These are phyloP conservation scores for Spathaspora girioi DNA, from an alignment of 805 yeast species.

Conservation along the genomic window DNA sequence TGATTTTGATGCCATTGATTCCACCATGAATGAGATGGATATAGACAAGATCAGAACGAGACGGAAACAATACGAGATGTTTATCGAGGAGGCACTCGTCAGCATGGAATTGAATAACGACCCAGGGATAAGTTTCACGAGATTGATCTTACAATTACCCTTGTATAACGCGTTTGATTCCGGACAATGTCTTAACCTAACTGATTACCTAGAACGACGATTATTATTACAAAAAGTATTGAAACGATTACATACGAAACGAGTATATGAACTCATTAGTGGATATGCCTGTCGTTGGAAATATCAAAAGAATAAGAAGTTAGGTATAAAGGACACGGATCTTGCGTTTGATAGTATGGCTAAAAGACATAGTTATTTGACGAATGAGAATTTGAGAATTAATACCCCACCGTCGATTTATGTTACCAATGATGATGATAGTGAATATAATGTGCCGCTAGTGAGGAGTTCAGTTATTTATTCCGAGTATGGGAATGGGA, in stretches of 20 bases:
- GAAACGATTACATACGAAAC: constrained; percentile 37
- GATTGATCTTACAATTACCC: constrained; percentile 65
- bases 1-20: constrained; percentile 50
- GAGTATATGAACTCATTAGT: constrained; percentile 44
- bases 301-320: constrained; percentile 27
- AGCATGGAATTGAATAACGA: constrained; percentile 55
- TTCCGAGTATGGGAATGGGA: neutral
- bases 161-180: constrained; percentile 74
- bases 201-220: constrained; percentile 64
- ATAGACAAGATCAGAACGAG: constrained; percentile 51
- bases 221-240: constrained; percentile 56
- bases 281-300: constrained; percentile 48
- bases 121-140: constrained; percentile 63
- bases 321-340: constrained; percentile 24
- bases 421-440: constrained; percentile 6
- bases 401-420: constrained; percentile 4
- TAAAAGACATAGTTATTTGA: constrained; percentile 24
- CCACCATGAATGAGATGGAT: constrained; percentile 52
- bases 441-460: neutral
- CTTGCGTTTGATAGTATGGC: constrained; percentile 21
- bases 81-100: constrained; percentile 65
- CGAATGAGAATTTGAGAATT: constrained; percentile 6
- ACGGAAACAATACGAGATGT: constrained; percentile 54
- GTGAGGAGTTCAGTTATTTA: constrained; percentile 3
- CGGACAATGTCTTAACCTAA: constrained; percentile 68